Evolutionary conservation across 345 rosid species (phyloP).

Genomic region (Sapria himalayana): DNA sequence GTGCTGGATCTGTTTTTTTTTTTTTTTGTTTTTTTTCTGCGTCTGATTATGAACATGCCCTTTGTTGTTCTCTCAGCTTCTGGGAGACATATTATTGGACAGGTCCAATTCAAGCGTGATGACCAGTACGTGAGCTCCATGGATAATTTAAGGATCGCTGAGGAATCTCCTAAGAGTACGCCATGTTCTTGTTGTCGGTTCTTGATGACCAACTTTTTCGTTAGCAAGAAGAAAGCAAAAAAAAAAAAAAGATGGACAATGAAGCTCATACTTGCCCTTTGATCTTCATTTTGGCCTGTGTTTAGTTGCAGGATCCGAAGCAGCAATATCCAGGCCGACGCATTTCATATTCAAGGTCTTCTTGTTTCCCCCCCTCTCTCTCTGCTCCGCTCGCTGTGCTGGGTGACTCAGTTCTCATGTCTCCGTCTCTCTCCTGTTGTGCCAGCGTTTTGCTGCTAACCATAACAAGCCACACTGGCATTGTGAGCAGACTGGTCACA

Average conservation of each 20-base stretch:
- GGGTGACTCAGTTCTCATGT: too few relatives aligned
- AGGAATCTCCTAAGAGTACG: slow-evolving; percentile 90
- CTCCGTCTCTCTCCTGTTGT: too few relatives aligned
- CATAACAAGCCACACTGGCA: slow-evolving; percentile 53
- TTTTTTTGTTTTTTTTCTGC: not conserved
- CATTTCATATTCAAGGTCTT: not conserved
- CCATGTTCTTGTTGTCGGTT: not conserved
- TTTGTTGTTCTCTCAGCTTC: slow-evolving; percentile 22
- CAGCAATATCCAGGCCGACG: slow-evolving; percentile 13
- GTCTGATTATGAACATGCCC: not conserved
- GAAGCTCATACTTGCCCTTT: too few relatives aligned
- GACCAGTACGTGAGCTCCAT: slow-evolving; percentile 80
- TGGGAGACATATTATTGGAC: slow-evolving; percentile 80
- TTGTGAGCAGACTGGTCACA: slow-evolving; percentile 34
- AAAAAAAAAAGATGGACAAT: too few relatives aligned
- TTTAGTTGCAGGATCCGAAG: not conserved
- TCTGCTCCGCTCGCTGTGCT: too few relatives aligned
- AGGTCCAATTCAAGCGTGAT: slow-evolving; percentile 72
- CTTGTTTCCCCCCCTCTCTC: not conserved
- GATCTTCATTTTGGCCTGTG: not conserved
- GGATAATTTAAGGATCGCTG: slow-evolving; percentile 73
- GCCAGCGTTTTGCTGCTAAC: slow-evolving; percentile 68
- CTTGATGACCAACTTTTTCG: not conserved
- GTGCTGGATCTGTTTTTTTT: not conserved
- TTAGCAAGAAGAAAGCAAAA: too few relatives aligned